phyloP scores from a whole-genome alignment of 2,329 filamentous ascomycete species.

The Verticillium isaacii region DNA sequence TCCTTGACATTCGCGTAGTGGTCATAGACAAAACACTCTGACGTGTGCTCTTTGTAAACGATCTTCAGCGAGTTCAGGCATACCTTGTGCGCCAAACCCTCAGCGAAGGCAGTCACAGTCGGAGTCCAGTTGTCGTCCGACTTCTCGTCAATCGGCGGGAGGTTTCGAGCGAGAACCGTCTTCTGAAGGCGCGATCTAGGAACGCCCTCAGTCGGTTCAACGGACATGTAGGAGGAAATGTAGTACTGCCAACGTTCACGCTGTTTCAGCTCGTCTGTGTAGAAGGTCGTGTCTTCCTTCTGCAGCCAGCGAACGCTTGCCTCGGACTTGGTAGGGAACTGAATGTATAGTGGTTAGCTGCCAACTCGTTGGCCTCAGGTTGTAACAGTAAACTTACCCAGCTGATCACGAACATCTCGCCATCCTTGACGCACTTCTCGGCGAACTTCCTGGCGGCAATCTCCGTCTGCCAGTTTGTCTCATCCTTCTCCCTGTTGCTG shows the following conservation, averaged over 20 bases:
- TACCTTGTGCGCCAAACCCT: slow-evolving; percentile 67
- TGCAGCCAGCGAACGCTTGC: slow-evolving; percentile 69
- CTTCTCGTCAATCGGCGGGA: slow-evolving; percentile 57
- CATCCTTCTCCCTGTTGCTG: slow-evolving; percentile 72
- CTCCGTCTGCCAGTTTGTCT: slow-evolving; percentile 85
- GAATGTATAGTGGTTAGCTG: slow-evolving; percentile 29
- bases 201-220: slow-evolving; percentile 82
- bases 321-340: slow-evolving; percentile 64
- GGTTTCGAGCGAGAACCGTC: slow-evolving; percentile 66
- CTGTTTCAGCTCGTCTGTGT: slow-evolving; percentile 81
- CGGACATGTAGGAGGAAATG: slow-evolving; percentile 82
- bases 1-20: slow-evolving; percentile 53
- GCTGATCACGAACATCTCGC: slow-evolving; percentile 83
- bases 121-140: slow-evolving; percentile 59
- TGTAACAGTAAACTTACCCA: slow-evolving; percentile 64
- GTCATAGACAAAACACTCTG: slow-evolving; percentile 69
- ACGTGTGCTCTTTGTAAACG: slow-evolving; percentile 66
- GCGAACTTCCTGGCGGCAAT: slow-evolving; percentile 88
- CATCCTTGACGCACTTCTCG: slow-evolving; percentile 88
- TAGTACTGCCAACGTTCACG: slow-evolving; percentile 91
- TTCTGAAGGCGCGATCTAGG: slow-evolving; percentile 60
- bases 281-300: slow-evolving; percentile 71
- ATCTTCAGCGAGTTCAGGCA: slow-evolving; percentile 76
- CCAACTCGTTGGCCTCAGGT: not conserved
- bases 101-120: slow-evolving; percentile 57